A percentile compares a stretch with the other conserved stretches of the same genome.
Evolutionary conservation across 2,329 filamentous ascomycete genomes (phyloP).

Genomic region (Fusarium sp.): DNA sequence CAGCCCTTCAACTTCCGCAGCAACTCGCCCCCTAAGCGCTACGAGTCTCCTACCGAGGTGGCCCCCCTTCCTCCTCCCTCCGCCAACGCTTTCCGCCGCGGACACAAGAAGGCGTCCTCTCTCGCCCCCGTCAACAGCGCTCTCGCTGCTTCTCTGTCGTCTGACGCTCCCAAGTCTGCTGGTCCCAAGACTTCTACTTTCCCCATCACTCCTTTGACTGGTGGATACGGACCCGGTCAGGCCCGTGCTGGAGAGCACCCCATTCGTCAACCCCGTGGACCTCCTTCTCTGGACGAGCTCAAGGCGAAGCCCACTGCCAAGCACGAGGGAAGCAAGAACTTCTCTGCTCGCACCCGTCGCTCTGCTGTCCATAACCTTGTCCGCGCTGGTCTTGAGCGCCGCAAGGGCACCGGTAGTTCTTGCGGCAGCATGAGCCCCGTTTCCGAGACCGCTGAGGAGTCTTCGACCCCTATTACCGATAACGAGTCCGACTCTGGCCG

Average conservation of each 20-base stretch:
- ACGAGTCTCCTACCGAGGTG: constrained; percentile 74
- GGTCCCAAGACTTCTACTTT: constrained; percentile 84
- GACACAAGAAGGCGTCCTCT: constrained; percentile 91
- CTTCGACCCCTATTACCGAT: constrained; percentile 76
- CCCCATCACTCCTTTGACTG: constrained; percentile 82
- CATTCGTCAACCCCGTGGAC: constrained; percentile 89
- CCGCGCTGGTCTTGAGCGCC: constrained; percentile 87
- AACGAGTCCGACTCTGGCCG: constrained; percentile 79
- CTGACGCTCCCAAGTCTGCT: constrained; percentile 64
- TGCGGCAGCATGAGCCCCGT: constrained; percentile 87
- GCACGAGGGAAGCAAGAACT: constrained; percentile 97
- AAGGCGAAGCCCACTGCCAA: constrained; percentile 89
- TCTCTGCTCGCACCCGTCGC: constrained; percentile 89
- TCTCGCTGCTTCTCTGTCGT: constrained; percentile 57
- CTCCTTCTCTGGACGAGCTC: constrained; percentile 91
- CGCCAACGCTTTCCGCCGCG: constrained; percentile 90
- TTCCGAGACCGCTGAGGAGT: constrained; percentile 78
- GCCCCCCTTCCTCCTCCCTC: constrained; percentile 85
- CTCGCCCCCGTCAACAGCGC: constrained; percentile 69
- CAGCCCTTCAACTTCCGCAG: constrained; percentile 67
- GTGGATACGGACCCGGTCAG: constrained; percentile 92
- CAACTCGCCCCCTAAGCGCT: constrained; percentile 73
- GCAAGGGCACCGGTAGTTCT: constrained; percentile 77
- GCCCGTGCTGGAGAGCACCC: constrained; percentile 95
- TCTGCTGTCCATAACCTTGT: constrained; percentile 93